Conservation (phyloP, 2,329 filamentous ascomycete genomes). For the Sporothrix pseudoabietina region DNA sequence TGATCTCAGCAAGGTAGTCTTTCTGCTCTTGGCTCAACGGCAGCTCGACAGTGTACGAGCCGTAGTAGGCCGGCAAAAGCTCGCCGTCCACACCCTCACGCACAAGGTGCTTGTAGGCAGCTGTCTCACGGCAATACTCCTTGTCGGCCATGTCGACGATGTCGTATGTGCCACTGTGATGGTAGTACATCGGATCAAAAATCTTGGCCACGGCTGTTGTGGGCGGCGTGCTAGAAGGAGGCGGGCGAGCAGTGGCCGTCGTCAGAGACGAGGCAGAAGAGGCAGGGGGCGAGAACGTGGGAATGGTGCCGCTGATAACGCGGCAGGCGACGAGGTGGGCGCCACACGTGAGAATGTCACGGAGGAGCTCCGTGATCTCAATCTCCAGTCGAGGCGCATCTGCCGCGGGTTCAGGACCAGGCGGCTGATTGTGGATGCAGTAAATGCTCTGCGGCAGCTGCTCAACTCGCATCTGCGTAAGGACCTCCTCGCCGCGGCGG, state of each 20-base stretch:
- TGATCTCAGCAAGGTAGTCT: neutral
- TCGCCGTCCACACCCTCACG: constrained; percentile 30
- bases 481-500: constrained; percentile 24
- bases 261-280: neutral
- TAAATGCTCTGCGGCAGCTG: constrained; percentile 33
- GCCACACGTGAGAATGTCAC: constrained; percentile 15
- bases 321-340: constrained; percentile 31
- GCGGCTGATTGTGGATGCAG: constrained; percentile 31
- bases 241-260: neutral
- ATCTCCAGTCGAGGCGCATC: constrained; percentile 14
- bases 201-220: constrained; percentile 33
- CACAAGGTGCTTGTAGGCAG: constrained; percentile 32
- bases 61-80: constrained; percentile 31
- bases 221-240: neutral
- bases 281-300: neutral
- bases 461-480: constrained; percentile 29
- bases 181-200: constrained; percentile 35
- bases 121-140: constrained; percentile 33
- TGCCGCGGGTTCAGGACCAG: constrained; percentile 23
- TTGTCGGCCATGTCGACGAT: constrained; percentile 34
- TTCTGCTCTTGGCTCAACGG: constrained; percentile 28
- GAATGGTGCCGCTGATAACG: constrained; percentile 1
- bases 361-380: constrained; percentile 28
- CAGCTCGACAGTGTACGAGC: constrained; percentile 30
- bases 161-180: constrained; percentile 31